Conservation (phyloP, 83 land plant species). For the Thuja plicata region DNA sequence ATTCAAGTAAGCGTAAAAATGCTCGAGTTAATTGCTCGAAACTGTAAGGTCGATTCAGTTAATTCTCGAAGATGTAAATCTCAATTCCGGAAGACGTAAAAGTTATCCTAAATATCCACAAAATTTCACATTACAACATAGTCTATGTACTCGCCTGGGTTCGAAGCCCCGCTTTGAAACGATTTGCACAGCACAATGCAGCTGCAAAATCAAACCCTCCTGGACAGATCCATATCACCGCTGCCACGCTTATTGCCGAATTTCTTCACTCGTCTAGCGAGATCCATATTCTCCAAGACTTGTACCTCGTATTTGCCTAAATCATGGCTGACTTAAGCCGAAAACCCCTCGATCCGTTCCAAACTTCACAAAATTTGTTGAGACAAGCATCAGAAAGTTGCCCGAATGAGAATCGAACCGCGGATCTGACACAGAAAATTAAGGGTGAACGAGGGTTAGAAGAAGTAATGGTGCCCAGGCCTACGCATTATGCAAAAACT, state of each 20-base stretch:
- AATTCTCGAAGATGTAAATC: background rate
- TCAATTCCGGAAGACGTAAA: too few species aligned
- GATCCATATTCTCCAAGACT: background rate
- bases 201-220: background rate
- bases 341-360: background rate
- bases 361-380: background rate
- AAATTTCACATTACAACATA: background rate
- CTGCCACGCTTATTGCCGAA: background rate
- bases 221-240: background rate
- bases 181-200: background rate
- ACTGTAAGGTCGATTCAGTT: background rate
- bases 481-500: background rate
- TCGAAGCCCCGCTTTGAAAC: background rate
- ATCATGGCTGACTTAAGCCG: background rate
- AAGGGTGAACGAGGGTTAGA: background rate
- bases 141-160: background rate
- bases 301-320: background rate
- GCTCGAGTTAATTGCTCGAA: too few species aligned
- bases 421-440: background rate
- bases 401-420: background rate
- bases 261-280: background rate
- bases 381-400: background rate
- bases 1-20: background rate
- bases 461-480: background rate
- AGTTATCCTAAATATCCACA: background rate